A percentile compares a stretch with the other conserved stretches of the same genome.
These are phyloP conservation scores for Naganishia albida DNA, from an alignment of 1,284 basidiomycete genomes.

Conservation along the genomic window DNA sequence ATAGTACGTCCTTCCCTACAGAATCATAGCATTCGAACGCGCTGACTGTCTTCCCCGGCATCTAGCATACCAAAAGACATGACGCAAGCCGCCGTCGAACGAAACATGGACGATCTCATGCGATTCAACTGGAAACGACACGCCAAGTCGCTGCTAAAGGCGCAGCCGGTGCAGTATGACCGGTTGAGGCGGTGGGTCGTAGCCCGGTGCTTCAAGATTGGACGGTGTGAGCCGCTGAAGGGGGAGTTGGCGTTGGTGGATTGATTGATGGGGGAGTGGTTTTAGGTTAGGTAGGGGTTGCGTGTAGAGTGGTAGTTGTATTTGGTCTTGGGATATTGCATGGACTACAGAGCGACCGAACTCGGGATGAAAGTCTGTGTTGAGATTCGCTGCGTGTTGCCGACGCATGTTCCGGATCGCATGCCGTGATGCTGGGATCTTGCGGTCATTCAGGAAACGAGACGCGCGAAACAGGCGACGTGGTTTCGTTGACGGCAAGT, in stretches of 20 bases:
- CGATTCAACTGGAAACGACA: conserved; percentile 30
- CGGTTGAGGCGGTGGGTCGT: conserved; percentile 28
- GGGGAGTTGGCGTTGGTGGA: conserved; percentile 13
- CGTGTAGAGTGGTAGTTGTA: no score
- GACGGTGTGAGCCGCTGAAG: conserved; percentile 26
- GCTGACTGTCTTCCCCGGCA: background rate
- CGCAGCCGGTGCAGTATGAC: conserved; percentile 12
- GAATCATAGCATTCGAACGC: background rate
- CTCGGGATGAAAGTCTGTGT: no score
- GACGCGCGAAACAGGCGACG: no score
- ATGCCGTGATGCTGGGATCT: no score
- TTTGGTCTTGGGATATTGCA: no score
- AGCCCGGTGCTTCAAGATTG: conserved; percentile 33
- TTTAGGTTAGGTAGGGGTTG: no score
- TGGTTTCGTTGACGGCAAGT: no score
- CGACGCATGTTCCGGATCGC: no score
- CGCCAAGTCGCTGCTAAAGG: conserved; percentile 5
- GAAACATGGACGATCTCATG: conserved; percentile 31
- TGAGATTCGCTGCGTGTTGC: no score
- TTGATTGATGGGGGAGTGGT: background rate
- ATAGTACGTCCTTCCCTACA: no score
- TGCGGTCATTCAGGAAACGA: no score
- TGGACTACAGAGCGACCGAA: no score
- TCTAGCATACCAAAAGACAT: conserved; percentile 34
- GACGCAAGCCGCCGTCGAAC: conserved; percentile 23